Evolutionary conservation across 345 rosid species (phyloP).

Genomic region (Gossypium australe): DNA sequence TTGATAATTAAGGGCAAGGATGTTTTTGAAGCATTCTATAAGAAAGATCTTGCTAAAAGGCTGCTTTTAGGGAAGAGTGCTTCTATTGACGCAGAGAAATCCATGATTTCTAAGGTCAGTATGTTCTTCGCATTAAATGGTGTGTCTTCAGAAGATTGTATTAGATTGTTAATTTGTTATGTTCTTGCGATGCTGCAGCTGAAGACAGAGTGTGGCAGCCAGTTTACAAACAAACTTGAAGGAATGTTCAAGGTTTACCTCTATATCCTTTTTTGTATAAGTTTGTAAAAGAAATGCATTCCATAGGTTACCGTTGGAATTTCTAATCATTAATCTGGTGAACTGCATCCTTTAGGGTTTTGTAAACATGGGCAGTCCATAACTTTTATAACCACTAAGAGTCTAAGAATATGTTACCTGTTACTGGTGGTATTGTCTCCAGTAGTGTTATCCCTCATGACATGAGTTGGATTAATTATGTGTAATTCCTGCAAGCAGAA

Average conservation of each 20-base stretch:
- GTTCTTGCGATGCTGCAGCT: slow-evolving; percentile 47
- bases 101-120: slow-evolving; percentile 94
- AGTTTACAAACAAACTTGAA: slow-evolving; percentile 96
- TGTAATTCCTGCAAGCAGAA: neutral
- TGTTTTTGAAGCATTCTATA: slow-evolving; percentile 96
- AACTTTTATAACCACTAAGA: neutral
- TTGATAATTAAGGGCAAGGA: slow-evolving; percentile 70
- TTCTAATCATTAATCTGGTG: neutral
- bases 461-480: neutral
- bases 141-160: neutral
- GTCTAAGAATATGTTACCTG: slow-evolving; percentile 1
- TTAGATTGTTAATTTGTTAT: slow-evolving; percentile 32
- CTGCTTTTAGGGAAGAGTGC: slow-evolving; percentile 94
- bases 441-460: neutral
- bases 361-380: neutral
- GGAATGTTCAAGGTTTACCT: slow-evolving; percentile 93
- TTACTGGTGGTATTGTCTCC: neutral
- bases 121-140: neutral
- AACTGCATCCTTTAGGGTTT: neutral
- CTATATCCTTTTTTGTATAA: slow-evolving; percentile 2
- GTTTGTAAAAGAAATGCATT: slow-evolving; percentile 4
- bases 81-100: slow-evolving; percentile 97
- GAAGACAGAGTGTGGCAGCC: slow-evolving; percentile 97
- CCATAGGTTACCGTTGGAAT: neutral
- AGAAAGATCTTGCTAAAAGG: slow-evolving; percentile 98